phyloP scores from a whole-genome alignment of 768 basidiomycete genomes.

The Suillus bovinus region DNA sequence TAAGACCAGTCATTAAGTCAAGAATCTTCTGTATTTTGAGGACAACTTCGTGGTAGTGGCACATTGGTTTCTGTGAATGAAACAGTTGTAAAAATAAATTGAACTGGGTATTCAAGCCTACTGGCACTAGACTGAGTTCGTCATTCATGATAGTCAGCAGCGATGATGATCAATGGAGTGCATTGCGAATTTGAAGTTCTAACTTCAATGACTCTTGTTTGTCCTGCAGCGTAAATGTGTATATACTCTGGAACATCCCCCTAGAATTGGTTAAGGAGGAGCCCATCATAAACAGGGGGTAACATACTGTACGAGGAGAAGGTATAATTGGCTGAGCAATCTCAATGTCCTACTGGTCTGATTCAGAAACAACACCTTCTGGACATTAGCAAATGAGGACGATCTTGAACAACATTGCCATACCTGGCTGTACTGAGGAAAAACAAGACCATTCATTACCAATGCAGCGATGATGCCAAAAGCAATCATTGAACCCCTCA shows the following conservation, averaged over 20 bases:
- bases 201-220: slow-evolving; percentile 39
- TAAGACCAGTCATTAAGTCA: slow-evolving; percentile 44
- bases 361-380: slow-evolving; percentile 43
- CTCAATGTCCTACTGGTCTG: slow-evolving; percentile 40
- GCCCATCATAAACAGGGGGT: not conserved
- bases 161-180: slow-evolving; percentile 38
- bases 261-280: slow-evolving; percentile 22
- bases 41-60: slow-evolving; percentile 41
- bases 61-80: slow-evolving; percentile 44
- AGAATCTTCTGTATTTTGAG: slow-evolving; percentile 40
- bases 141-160: slow-evolving; percentile 45
- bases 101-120: slow-evolving; percentile 23
- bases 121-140: slow-evolving; percentile 49
- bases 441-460: slow-evolving; percentile 43
- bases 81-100: not conserved
- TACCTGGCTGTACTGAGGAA: slow-evolving; percentile 49
- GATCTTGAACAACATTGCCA: slow-evolving; percentile 2
- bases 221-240: slow-evolving; percentile 26
- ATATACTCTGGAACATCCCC: slow-evolving; percentile 35
- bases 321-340: slow-evolving; percentile 43
- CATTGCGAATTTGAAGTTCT: slow-evolving; percentile 43
- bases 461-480: slow-evolving; percentile 47
- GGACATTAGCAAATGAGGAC: slow-evolving; percentile 5
- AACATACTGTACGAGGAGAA: slow-evolving; percentile 42
- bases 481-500: slow-evolving; percentile 43